Percentiles rank a stretch among this genome's conserved stretches.
These are phyloP conservation scores for Somion occarium DNA, from an alignment of 1,284 basidiomycete genomes.

Conservation along the genomic window DNA sequence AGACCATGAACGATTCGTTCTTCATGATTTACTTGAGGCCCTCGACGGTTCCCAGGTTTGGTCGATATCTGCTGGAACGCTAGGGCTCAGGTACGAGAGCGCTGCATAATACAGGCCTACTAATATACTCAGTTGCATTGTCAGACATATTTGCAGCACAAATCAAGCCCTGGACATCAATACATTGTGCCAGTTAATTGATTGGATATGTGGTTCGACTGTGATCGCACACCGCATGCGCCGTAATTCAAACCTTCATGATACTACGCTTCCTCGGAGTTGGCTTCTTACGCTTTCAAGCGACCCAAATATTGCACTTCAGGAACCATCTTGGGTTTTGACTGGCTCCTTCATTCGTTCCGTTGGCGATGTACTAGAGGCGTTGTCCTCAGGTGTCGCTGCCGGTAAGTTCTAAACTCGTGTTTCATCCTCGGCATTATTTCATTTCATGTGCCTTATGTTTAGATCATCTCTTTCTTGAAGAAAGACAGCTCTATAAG, in stretches of 20 bases:
- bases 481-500: slow-evolving; percentile 19
- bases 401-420: slow-evolving; percentile 13
- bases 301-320: too few species aligned
- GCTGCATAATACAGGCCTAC: neutral
- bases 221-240: slow-evolving; percentile 27
- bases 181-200: slow-evolving; percentile 42
- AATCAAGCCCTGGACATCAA: slow-evolving; percentile 33
- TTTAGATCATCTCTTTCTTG: slow-evolving; percentile 27
- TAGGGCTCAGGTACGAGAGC: slow-evolving; percentile 18
- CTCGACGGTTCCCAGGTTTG: slow-evolving; percentile 17
- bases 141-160: slow-evolving; percentile 37
- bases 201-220: slow-evolving; percentile 35
- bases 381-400: slow-evolving; percentile 26
- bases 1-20: slow-evolving; percentile 22
- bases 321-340: slow-evolving; percentile 5
- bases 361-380: slow-evolving; percentile 27
- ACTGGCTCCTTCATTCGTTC: slow-evolving; percentile 6
- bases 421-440: neutral
- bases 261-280: slow-evolving; percentile 41
- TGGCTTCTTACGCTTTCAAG: slow-evolving; percentile 33
- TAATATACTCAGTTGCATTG: too few species aligned
- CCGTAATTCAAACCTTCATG: slow-evolving; percentile 33
- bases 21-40: slow-evolving; percentile 32
- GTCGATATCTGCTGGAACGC: slow-evolving; percentile 26
- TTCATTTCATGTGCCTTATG: neutral